phyloP scores from a whole-genome alignment of 2,329 filamentous ascomycete species.

The Fusarium verticillioides region DNA sequence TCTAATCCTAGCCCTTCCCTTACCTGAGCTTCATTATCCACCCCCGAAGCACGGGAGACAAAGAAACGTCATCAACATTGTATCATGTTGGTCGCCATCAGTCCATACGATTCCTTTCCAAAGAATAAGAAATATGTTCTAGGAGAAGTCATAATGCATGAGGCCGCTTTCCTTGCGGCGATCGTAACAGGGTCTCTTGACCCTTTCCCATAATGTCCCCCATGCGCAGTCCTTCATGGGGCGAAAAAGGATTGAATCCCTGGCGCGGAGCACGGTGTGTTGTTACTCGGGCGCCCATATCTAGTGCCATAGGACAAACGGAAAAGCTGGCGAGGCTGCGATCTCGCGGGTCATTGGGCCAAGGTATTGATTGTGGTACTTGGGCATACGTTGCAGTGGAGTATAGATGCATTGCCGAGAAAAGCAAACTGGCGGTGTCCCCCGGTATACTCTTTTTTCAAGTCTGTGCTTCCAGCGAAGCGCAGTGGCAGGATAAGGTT shows the following conservation, averaged over 20 bases:
- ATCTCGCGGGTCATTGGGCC: constrained; percentile 21
- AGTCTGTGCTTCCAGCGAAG: not conserved
- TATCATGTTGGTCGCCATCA: constrained; percentile 27
- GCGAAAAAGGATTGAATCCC: not conserved
- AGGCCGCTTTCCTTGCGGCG: constrained; percentile 19
- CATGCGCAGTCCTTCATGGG: not conserved
- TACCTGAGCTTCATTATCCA: not conserved
- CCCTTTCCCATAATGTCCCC: not conserved
- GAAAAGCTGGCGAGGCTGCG: constrained; percentile 13
- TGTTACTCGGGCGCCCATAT: constrained; percentile 7
- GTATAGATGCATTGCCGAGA: not conserved
- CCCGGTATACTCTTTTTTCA: not conserved
- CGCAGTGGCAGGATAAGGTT: not conserved
- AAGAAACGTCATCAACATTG: constrained; percentile 28
- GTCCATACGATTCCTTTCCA: constrained; percentile 11
- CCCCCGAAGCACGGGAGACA: constrained; percentile 7
- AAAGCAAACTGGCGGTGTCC: not conserved
- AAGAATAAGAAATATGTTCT: constrained; percentile 17
- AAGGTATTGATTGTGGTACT: constrained; percentile 34
- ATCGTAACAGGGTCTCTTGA: constrained; percentile 7
- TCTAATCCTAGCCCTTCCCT: not conserved
- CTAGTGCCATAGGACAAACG: constrained; percentile 11
- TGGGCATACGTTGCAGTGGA: constrained; percentile 20
- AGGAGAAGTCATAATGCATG: constrained; percentile 30
- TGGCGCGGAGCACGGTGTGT: constrained; percentile 7